phyloP scores from a whole-genome alignment of 1,284 basidiomycete species.

The Rhodotorula sp. region DNA sequence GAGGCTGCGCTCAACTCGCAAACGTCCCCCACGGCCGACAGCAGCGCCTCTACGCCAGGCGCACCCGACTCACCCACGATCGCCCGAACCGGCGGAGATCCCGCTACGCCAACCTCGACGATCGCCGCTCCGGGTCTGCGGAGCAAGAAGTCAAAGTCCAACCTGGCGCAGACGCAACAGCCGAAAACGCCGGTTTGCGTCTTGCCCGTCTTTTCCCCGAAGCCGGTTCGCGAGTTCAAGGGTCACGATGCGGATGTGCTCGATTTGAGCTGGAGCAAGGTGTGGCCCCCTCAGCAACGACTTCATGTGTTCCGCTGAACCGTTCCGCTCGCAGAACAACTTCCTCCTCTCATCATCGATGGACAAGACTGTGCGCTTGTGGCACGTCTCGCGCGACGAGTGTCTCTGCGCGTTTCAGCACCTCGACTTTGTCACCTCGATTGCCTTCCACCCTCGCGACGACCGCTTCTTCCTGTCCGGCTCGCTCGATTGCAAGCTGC shows the following conservation, averaged over 20 bases:
- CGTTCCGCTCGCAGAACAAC: slow-evolving; percentile 42
- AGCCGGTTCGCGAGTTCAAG: slow-evolving; percentile 45
- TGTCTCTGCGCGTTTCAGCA: slow-evolving; percentile 50
- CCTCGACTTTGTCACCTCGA: slow-evolving; percentile 49
- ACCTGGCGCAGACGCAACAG: background rate
- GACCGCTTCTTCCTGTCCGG: slow-evolving; percentile 51
- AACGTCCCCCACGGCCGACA: background rate
- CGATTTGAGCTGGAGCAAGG: slow-evolving; percentile 50
- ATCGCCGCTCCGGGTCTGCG: background rate
- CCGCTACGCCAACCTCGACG: background rate
- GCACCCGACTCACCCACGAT: background rate
- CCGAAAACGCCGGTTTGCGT: slow-evolving; percentile 3
- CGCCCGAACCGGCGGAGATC: background rate
- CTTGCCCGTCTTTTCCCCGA: slow-evolving; percentile 39
- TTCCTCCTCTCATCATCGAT: slow-evolving; percentile 50
- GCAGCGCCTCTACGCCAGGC: no score
- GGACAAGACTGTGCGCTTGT: slow-evolving; percentile 51
- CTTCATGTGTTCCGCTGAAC: background rate
- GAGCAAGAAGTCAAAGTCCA: background rate
- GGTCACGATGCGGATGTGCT: slow-evolving; percentile 49
- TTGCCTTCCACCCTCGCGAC: slow-evolving; percentile 48
- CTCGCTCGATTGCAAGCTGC: slow-evolving; percentile 49
- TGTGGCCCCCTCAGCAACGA: slow-evolving; percentile 1
- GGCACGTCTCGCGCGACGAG: slow-evolving; percentile 48
- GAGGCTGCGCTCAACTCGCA: slow-evolving; percentile 7